Base-by-base conservation (phyloP, 805 yeast species). In the Yarrowia osloensis region DNA sequence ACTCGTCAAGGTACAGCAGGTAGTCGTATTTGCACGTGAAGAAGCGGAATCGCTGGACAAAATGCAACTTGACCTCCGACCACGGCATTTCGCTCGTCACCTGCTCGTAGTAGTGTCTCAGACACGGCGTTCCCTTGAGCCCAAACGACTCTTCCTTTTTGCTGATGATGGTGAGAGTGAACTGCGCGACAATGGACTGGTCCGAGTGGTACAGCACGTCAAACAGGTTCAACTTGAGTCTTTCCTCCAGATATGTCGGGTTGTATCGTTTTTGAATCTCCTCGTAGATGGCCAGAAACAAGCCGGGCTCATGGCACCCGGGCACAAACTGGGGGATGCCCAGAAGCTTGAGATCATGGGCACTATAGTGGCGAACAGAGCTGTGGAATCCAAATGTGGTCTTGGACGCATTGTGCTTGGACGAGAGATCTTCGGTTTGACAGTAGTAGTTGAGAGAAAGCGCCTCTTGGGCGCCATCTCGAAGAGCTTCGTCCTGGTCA, bases 11-110 rank as follows among this genome's bases (percentile, higher is more conserved):
- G 13, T 61, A 61, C 31, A 61, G 33, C n/a, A 61, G 44, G 17
- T 61, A 61, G 54, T 61, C 66, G 44, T 61, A 61, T 21, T 44
- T 61, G 40, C 66, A 61, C 3, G 54, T 61, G 66, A 61, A 61
- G 33, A 61, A 61, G 6, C 66, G 40, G 33, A 31, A 61, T 3
- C 66, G 42, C 24, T 61, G 55, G 17, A 61, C 42, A 12, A 61
- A 61, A 44, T 61, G 66, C 40, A 61, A 6, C 26, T 44, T 61
- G 13, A 61, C 44, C 12, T 46, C 54, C 3, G 39, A 19, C 66
- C 66, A 61, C n/a, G 66, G n/a, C 39, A 42, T 28, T 26, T 31
- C 21, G n/a, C 66, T 35, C 13, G 66, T 22, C 22, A 61, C 66
- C 54, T 61, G 52, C 12, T 61, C 66, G 24, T 61, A 61, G 33